phyloP scores from a whole-genome alignment of 306 rosid genomes.

The Myrica gale region DNA sequence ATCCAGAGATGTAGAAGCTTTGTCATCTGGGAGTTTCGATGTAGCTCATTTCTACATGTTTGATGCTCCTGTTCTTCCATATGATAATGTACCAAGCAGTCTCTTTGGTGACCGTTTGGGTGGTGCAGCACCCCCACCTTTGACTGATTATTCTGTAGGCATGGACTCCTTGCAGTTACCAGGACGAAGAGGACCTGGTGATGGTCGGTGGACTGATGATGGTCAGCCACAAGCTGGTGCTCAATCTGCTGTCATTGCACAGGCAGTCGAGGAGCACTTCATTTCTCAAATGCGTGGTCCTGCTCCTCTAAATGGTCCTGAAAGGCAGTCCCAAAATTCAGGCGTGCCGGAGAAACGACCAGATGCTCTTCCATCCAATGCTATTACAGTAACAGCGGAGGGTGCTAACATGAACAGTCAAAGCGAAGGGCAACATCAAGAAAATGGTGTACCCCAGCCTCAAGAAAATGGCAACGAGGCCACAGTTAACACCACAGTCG shows the following conservation, averaged over 20 bases:
- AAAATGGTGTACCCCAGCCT: conserved; percentile 47
- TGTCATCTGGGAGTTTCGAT: conserved; percentile 80
- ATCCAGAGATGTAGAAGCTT: conserved; percentile 66
- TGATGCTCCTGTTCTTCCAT: conserved; percentile 91
- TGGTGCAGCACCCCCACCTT: conserved; percentile 86
- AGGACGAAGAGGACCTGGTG: conserved; percentile 78
- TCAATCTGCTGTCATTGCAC: conserved; percentile 83
- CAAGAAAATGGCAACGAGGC: conserved; percentile 59
- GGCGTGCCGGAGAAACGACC: conserved; percentile 62
- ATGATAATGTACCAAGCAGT: conserved; percentile 64
- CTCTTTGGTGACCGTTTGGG: conserved; percentile 82
- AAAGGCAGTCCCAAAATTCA: conserved; percentile 53
- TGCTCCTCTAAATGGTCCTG: conserved; percentile 54
- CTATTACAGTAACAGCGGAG: conserved; percentile 45
- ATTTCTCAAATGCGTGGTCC: conserved; percentile 52
- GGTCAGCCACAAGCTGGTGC: conserved; percentile 93
- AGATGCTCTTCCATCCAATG: conserved; percentile 59
- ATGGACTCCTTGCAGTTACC: conserved; percentile 82
- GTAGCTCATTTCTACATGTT: conserved; percentile 90
- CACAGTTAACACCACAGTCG: conserved; percentile 40
- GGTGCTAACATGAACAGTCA: conserved; percentile 49
- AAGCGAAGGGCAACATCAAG: conserved; percentile 62
- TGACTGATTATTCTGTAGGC: conserved; percentile 93
- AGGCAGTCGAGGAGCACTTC: conserved; percentile 86
- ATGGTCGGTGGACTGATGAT: conserved; percentile 99